A percentile compares a stretch with the other conserved stretches of the same genome.
Conservation (phyloP, 768 basidiomycete genomes). For the Tylopilus sp. region DNA sequence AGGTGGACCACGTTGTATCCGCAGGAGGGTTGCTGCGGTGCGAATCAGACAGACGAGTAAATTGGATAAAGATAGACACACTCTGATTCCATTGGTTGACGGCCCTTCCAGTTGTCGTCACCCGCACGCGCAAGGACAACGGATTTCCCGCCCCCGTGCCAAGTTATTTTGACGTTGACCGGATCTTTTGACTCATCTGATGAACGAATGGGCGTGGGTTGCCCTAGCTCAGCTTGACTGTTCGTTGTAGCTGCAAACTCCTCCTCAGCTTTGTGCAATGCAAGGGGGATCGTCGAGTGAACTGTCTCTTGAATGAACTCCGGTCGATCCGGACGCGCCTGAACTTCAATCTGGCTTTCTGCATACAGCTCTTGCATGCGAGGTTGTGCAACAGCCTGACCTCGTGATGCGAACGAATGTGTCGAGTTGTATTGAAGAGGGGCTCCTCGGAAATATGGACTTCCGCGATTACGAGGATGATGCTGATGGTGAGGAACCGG, state of each 20-base stretch:
- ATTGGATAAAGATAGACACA: constrained; percentile 34
- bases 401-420: constrained; percentile 37
- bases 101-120: constrained; percentile 73
- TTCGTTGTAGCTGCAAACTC: constrained; percentile 16
- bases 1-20: constrained; percentile 36
- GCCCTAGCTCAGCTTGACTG: constrained; percentile 18
- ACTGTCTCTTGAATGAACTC: constrained; percentile 57
- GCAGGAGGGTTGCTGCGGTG: constrained; percentile 28
- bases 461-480: constrained; percentile 30
- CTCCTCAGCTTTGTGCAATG: constrained; percentile 39
- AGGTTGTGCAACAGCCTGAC: constrained; percentile 34
- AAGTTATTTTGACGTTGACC: constrained; percentile 51
- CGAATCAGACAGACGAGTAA: constrained; percentile 15
- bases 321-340: constrained; percentile 28
- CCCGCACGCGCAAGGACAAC: constrained; percentile 71
- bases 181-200: constrained; percentile 31
- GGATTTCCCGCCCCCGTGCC: constrained; percentile 61
- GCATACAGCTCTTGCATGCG: constrained; percentile 48
- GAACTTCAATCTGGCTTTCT: constrained; percentile 30
- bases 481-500: constrained; percentile 33
- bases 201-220: constrained; percentile 15
- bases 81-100: constrained; percentile 63
- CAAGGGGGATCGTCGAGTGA: constrained; percentile 58
- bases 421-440: constrained; percentile 42
- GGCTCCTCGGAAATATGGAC: constrained; percentile 34